Conservation (phyloP, 371 early-diverging fungal species). For the Mortierella sp. region DNA sequence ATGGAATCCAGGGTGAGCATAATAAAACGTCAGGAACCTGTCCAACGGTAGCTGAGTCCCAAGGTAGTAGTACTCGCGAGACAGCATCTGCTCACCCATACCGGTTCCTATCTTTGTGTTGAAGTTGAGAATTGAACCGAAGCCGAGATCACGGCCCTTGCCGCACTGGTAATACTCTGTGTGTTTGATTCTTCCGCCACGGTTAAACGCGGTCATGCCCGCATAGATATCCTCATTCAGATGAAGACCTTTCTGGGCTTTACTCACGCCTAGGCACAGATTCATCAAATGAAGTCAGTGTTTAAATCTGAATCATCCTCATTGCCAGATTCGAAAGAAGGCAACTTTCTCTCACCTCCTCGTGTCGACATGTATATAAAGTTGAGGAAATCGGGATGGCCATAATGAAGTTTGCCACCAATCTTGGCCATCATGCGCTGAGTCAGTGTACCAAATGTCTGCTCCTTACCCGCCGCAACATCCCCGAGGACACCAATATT, state of each 20-base stretch:
- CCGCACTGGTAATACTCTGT: conserved; percentile 94
- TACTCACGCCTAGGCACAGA: conserved; percentile 72
- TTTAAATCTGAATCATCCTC: not conserved
- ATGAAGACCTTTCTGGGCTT: conserved; percentile 92
- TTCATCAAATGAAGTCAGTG: not conserved
- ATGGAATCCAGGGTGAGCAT: conserved; percentile 93
- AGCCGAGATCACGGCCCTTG: conserved; percentile 93
- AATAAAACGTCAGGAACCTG: conserved; percentile 89
- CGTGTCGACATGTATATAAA: conserved; percentile 90
- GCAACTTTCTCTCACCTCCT: conserved; percentile 63
- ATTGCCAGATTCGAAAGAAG: not conserved
- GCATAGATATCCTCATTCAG: conserved; percentile 95
- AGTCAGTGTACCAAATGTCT: conserved; percentile 89
- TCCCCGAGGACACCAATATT: conserved; percentile 91
- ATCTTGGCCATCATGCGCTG: conserved; percentile 91
- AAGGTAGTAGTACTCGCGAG: conserved; percentile 91
- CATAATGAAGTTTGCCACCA: conserved; percentile 89
- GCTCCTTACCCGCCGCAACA: conserved; percentile 93
- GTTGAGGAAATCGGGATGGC: conserved; percentile 94
- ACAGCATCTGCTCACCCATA: conserved; percentile 94
- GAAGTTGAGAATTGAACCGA: conserved; percentile 90
- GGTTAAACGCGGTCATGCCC: conserved; percentile 88
- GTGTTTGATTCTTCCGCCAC: conserved; percentile 92
- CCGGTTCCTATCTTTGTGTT: conserved; percentile 93
- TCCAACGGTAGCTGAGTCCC: conserved; percentile 88